Conservation (phyloP, 169 alveolate species). For the Babesia caballi region DNA sequence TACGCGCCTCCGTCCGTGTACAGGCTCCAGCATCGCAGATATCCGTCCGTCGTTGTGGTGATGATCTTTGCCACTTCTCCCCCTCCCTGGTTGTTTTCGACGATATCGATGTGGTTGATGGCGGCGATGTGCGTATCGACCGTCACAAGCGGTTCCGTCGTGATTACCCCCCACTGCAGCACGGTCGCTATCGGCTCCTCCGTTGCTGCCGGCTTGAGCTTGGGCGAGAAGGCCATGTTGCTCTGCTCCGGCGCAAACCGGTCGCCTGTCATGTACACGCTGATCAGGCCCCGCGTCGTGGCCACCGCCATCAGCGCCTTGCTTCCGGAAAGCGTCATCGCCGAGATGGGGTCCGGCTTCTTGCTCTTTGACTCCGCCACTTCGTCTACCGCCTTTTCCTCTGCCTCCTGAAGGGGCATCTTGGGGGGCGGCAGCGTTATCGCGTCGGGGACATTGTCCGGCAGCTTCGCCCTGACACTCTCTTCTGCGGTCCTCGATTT, state of each 20-base stretch:
- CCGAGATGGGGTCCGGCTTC: constrained; percentile 1
- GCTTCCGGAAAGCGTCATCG: neutral
- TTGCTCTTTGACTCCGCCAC: neutral
- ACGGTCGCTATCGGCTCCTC: neutral
- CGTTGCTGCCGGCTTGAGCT: neutral
- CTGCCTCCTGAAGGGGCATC: no score
- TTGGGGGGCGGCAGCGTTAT: no score
- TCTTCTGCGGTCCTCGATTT: no score
- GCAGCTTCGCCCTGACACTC: no score
- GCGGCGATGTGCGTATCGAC: constrained; percentile 8
- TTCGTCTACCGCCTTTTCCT: neutral
- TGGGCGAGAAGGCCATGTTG: neutral
- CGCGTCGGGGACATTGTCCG: no score
- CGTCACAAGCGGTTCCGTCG: neutral
- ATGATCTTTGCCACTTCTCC: neutral
- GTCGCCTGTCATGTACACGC: neutral
- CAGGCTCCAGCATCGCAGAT: constrained; percentile 2
- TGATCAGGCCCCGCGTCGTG: neutral
- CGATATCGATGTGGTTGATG: neutral
- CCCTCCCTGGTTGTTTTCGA: neutral
- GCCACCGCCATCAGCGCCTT: constrained; percentile 6
- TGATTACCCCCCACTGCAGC: constrained; percentile 13
- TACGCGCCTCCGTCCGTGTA: neutral
- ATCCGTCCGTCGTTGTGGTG: neutral
- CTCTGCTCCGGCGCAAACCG: neutral